Percentiles rank a stretch among this genome's conserved stretches.
These are phyloP conservation scores for Davidsoniella eucalypti DNA, from an alignment of 2,329 filamentous ascomycete species.

Conservation along the genomic window DNA sequence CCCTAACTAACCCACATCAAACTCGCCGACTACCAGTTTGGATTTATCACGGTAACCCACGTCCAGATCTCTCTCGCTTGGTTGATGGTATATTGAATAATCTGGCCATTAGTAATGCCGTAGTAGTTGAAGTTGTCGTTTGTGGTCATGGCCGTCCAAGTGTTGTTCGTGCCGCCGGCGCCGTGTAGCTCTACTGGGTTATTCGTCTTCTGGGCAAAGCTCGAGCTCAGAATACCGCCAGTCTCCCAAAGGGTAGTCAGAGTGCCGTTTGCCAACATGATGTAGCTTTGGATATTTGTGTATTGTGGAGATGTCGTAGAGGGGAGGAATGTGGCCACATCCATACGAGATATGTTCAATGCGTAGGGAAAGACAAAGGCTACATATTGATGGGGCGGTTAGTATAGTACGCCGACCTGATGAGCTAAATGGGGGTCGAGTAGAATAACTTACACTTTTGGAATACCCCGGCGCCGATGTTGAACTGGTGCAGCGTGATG, in stretches of 20 bases:
- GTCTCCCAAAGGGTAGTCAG: neutral
- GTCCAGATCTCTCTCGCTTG: neutral
- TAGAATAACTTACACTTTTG: too few species aligned
- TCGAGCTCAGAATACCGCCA: neutral
- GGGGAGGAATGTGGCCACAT: neutral
- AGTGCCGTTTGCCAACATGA: neutral
- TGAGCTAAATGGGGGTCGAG: too few species aligned
- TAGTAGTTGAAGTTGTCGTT: too few species aligned
- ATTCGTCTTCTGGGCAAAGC: neutral
- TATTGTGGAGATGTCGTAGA: neutral
- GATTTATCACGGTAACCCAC: neutral
- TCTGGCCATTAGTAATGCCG: neutral
- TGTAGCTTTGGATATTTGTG: conserved; percentile 1
- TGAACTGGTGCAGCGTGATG: too few species aligned
- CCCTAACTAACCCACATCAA: too few species aligned
- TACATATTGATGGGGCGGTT: neutral
- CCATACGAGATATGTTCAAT: neutral
- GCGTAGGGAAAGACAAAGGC: neutral
- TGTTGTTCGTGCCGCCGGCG: neutral
- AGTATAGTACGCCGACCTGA: too few species aligned
- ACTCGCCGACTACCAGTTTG: neutral
- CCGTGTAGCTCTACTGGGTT: neutral
- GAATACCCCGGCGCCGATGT: too few species aligned
- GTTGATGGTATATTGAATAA: neutral
- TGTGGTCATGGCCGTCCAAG: neutral